phyloP scores from a whole-genome alignment of 768 basidiomycete genomes.

The Ramaria sp. region DNA sequence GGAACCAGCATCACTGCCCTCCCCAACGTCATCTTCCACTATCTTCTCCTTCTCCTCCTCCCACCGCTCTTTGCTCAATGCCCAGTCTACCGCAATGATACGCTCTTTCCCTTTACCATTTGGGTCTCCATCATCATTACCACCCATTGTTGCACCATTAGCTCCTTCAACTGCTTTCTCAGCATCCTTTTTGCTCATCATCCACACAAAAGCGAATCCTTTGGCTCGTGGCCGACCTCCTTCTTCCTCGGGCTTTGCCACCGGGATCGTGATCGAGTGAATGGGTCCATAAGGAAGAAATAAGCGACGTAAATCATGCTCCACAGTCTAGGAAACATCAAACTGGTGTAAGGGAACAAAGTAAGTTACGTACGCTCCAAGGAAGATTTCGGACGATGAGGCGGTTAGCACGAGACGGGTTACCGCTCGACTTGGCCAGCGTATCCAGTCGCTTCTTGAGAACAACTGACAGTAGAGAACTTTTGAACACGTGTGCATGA shows the following conservation, averaged over 20 bases:
- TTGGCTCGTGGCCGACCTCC: slow-evolving; percentile 31
- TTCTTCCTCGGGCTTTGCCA: slow-evolving; percentile 22
- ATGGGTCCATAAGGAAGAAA: slow-evolving; percentile 88
- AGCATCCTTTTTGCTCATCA: slow-evolving; percentile 76
- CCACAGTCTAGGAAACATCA: slow-evolving; percentile 46
- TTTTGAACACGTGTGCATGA: slow-evolving; percentile 91
- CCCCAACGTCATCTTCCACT: slow-evolving; percentile 18
- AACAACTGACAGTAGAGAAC: slow-evolving; percentile 71
- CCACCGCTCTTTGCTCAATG: slow-evolving; percentile 89
- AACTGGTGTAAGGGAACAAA: neutral
- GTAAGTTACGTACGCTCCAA: slow-evolving; percentile 32
- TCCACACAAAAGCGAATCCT: slow-evolving; percentile 96
- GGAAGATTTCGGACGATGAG: slow-evolving; percentile 89
- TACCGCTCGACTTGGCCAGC: slow-evolving; percentile 40
- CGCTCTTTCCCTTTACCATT: slow-evolving; percentile 36
- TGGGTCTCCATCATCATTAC: slow-evolving; percentile 23
- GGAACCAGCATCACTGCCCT: slow-evolving; percentile 14
- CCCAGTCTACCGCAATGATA: slow-evolving; percentile 92
- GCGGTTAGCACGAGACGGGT: slow-evolving; percentile 63
- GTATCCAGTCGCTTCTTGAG: slow-evolving; percentile 79
- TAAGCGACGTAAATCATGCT: slow-evolving; percentile 72
- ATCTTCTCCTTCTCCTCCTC: slow-evolving; percentile 62
- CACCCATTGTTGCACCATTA: slow-evolving; percentile 62
- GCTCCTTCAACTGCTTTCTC: slow-evolving; percentile 70
- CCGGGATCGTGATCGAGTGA: slow-evolving; percentile 73